phyloP scores from a whole-genome alignment of 2,329 filamentous ascomycete genomes.

The Venturia asperata region DNA sequence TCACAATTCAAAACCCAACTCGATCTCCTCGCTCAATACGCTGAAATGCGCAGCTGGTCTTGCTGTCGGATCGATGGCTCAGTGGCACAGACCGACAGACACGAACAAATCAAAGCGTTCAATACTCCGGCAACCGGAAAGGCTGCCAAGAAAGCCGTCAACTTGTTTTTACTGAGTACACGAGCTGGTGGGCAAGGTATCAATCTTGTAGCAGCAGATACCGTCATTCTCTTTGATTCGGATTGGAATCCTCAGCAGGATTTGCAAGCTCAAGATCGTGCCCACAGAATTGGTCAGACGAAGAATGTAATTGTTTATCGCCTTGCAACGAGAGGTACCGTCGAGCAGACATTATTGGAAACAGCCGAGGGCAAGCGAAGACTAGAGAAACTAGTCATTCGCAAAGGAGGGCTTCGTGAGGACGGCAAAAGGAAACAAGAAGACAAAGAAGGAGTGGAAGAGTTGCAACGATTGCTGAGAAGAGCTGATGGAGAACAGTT shows the following conservation, averaged over 20 bases:
- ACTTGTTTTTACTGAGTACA: conserved; percentile 81
- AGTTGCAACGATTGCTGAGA: conserved; percentile 40
- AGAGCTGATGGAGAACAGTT: conserved; percentile 63
- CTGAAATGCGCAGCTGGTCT: conserved; percentile 66
- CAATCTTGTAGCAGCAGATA: conserved; percentile 86
- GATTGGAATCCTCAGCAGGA: conserved; percentile 98
- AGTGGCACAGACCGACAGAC: conserved; percentile 59
- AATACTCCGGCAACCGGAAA: conserved; percentile 25
- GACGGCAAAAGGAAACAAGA: conserved; percentile 23
- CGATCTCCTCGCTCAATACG: conserved; percentile 85
- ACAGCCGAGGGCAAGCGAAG: conserved; percentile 87
- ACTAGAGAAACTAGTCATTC: conserved; percentile 90
- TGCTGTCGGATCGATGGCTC: conserved; percentile 87
- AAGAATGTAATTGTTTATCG: conserved; percentile 88
- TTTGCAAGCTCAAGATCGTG: conserved; percentile 90
- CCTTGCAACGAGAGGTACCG: conserved; percentile 84
- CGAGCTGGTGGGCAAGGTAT: conserved; percentile 92
- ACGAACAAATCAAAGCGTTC: conserved; percentile 44
- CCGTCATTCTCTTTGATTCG: conserved; percentile 82
- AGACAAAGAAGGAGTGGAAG: conserved; percentile 40
- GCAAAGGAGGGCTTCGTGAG: conserved; percentile 68
- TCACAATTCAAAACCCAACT: conserved; percentile 94
- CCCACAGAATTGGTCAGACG: conserved; percentile 89
- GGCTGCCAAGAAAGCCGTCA: conserved; percentile 53
- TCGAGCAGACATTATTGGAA: conserved; percentile 79